A percentile compares a stretch with the other conserved stretches of the same genome.
Evolutionary conservation across 2,329 filamentous ascomycete genomes (phyloP).

Genomic region (Apiospora saccharicola): DNA sequence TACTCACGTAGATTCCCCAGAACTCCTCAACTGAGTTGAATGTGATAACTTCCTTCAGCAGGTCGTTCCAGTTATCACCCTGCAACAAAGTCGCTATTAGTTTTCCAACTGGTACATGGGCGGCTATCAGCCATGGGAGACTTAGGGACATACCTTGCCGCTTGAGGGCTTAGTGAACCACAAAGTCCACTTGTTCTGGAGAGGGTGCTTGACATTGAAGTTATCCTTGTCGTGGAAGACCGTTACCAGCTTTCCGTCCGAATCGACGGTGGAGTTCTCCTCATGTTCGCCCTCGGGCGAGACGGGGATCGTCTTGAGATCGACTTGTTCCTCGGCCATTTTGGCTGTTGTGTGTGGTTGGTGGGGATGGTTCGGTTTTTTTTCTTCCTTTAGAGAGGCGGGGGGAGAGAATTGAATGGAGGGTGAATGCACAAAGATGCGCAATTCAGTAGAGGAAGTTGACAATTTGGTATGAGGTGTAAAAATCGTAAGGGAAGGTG

Average conservation of each 20-base stretch:
- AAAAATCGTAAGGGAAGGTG: constrained; percentile 12
- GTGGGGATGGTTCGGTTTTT: constrained; percentile 11
- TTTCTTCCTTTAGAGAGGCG: constrained; percentile 14
- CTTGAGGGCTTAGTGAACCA: constrained; percentile 99
- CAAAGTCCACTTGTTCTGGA: constrained; percentile 97
- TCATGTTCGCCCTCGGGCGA: constrained; percentile 68
- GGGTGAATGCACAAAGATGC: background rate
- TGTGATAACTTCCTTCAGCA: constrained; percentile 97
- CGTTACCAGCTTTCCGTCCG: constrained; percentile 74
- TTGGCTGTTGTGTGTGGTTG: constrained; percentile 27
- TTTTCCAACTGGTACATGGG: background rate
- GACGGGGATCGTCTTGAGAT: constrained; percentile 73
- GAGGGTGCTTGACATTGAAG: constrained; percentile 99
- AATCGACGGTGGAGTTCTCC: constrained; percentile 53
- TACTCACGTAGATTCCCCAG: constrained; percentile 96
- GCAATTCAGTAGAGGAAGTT: constrained; percentile 1
- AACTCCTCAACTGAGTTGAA: constrained; percentile 99
- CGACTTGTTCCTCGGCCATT: constrained; percentile 68
- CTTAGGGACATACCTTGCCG: constrained; percentile 75
- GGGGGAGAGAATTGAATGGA: background rate
- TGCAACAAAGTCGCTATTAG: constrained; percentile 44
- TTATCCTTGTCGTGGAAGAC: constrained; percentile 99
- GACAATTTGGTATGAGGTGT: background rate
- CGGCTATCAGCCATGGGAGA: background rate
- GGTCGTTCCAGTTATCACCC: constrained; percentile 98